Evolutionary conservation across 176 grass and related monocot genomes (phyloP).

Genomic region (Oryza australiensis): DNA sequence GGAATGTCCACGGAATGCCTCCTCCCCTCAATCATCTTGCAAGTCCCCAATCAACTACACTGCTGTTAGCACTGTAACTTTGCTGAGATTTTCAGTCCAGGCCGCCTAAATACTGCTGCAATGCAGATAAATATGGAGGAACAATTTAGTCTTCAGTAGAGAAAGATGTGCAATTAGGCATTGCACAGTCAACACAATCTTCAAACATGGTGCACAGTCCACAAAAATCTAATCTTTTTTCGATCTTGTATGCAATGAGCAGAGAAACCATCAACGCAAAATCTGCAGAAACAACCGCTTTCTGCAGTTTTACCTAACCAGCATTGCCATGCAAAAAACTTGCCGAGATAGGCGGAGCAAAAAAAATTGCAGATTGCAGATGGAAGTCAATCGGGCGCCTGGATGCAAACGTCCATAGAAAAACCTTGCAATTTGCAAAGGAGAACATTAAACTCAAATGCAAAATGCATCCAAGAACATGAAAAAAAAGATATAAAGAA

Average conservation of each 20-base stretch:
- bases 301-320: background rate
- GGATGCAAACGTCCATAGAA: background rate
- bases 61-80: background rate
- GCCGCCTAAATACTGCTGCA: constrained; percentile 40
- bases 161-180: background rate
- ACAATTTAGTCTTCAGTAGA: background rate
- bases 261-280: background rate
- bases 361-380: background rate
- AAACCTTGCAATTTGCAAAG: background rate
- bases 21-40: constrained; percentile 72
- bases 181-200: background rate
- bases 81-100: background rate
- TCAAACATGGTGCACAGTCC: background rate
- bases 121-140: constrained; percentile 14
- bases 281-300: background rate
- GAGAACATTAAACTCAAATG: background rate
- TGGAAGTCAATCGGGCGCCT: background rate
- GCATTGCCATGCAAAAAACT: constrained; percentile 31
- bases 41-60: background rate
- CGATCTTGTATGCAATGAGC: background rate
- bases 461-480: constrained; percentile 1
- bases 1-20: constrained; percentile 92
- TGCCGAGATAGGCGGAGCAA: background rate
- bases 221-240: background rate
- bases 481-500: no score